Evolutionary conservation across 1,284 basidiomycete species (phyloP).

Genomic region (Abortiporus biennis): DNA sequence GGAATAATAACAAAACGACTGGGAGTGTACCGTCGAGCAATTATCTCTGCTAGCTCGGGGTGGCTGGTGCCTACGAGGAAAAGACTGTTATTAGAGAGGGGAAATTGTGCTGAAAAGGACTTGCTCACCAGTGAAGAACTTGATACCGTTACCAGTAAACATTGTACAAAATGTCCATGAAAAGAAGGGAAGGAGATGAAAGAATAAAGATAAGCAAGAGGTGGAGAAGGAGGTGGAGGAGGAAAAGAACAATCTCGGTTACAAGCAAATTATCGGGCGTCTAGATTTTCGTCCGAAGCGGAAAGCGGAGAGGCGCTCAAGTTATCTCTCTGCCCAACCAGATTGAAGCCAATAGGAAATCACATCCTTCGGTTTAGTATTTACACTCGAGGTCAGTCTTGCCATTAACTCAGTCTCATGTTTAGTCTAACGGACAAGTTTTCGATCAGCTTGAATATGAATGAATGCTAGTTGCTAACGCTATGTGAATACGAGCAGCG

Average conservation of each 20-base stretch:
- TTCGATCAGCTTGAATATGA: no score
- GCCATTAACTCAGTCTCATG: background rate
- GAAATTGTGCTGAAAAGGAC: conserved; percentile 7
- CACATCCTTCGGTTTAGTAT: no score
- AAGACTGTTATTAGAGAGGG: conserved; percentile 7
- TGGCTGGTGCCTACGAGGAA: conserved; percentile 78
- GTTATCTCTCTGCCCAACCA: background rate
- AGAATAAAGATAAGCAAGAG: conserved; percentile 11
- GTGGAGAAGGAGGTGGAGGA: conserved; percentile 12
- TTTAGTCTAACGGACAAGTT: no score
- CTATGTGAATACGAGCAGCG: no score
- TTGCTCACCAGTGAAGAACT: conserved; percentile 83
- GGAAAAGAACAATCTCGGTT: conserved; percentile 17
- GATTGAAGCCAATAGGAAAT: no score
- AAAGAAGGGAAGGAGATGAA: conserved; percentile 23
- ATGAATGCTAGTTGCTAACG: no score
- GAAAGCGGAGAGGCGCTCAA: no score
- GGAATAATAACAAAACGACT: no score
- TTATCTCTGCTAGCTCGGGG: conserved; percentile 91
- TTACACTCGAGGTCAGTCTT: background rate
- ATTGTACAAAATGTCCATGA: conserved; percentile 33
- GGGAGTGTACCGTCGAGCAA: conserved; percentile 90
- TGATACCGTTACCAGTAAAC: conserved; percentile 82
- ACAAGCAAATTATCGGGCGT: no score
- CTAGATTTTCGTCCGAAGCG: no score